Evolutionary conservation across 768 basidiomycete species (phyloP), one percentile per base, ranked within the genome.

Genomic region (Hericium alpestre): DNA sequence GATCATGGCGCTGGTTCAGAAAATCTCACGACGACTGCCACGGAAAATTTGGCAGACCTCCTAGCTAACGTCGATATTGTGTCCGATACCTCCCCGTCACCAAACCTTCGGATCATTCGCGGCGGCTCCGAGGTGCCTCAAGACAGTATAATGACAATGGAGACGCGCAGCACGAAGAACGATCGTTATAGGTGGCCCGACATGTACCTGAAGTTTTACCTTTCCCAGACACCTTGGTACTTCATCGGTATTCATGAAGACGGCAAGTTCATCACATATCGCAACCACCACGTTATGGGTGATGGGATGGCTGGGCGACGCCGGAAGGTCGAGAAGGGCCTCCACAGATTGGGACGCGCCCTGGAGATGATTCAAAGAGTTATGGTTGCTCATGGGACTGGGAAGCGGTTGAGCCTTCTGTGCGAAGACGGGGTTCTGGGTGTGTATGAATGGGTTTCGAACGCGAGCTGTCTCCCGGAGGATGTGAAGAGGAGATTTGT

Each of bases 161-260:
- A 68, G 48, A 71, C 74, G 47, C 47, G 60, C 13, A 54, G 62
- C 39, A 20, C 46, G 48, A 41, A 54, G 22, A 46, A 60, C 40
- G 51, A 65, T 15, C 61, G 62, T 1, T n/a, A 22, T 59, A 71
- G 82, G 61, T 86, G 84, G 83, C 69, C 62, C 32, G 82, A 85
- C 13, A 70, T 72, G 2, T 86, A 80, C 65, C 79, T 81, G 0
- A 84, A 87, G 65, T 67, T 87, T 8, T 83, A 79, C 65, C 76
- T 89, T 54, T 86, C 87, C 8, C 82, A 84, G 64, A 87, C 83
- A 0, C 69, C 76, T 2, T 78, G 83, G 64, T 76, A 81, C 58
- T 82, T 79, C 65, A 69, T 85, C 53, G 86, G 77, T 0, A 67
- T 76, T 39, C 85, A 88, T 65, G 63, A 70, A 16, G 65, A 71